Evolutionary conservation across 345 rosid species (phyloP), one percentile per base, ranked within the genome.

Genomic region (Chamaenerion angustifolium): DNA sequence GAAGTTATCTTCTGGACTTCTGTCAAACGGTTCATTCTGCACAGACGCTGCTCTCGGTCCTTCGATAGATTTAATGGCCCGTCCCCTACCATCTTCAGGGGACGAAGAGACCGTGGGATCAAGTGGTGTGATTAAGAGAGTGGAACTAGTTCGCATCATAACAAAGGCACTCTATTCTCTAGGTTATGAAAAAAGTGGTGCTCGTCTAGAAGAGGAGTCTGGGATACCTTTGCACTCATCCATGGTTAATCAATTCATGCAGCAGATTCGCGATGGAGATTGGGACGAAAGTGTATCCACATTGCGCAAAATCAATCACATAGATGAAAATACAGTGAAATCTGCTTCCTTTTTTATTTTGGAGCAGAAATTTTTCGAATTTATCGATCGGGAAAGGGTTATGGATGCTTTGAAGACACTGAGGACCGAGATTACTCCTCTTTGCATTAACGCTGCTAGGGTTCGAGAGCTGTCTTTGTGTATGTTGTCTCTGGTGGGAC

Each of bases 291-390:
- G 88, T 37, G 66, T 76, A 40, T 59, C 57, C 31, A 73, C 75
- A 14, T 56, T 81, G 54, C 66, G 41, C 41, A 64, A 66, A 16
- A 71, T 81, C 56, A 74, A 72, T 50, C 55, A 63, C 18, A 15
- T 63, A 56, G 82, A 81, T 63, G 78, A 61, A 56, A 59, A 23
- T 11, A 46, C 61, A 27, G 51, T 68, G 48, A 77, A 77, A 53
- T 63, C 76, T 9, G 83, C 83, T 25, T 60, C 81, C 57, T 75
- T 80, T 59, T 47, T 75, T 62, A 76, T 80, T 60, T 61, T 68
- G 60, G 83, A 80, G 63, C 88, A 77, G 62, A 75, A 77, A 62
- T 80, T 77, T 57, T 61, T 75, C 40, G 80, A 80, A 59, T 68
- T 72, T 56, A 52, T 80, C 47, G 69, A 63, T 47, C 51, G 41